phyloP scores from a whole-genome alignment of 73 alveolate genomes.

The Blepharisma stoltei region DNA sequence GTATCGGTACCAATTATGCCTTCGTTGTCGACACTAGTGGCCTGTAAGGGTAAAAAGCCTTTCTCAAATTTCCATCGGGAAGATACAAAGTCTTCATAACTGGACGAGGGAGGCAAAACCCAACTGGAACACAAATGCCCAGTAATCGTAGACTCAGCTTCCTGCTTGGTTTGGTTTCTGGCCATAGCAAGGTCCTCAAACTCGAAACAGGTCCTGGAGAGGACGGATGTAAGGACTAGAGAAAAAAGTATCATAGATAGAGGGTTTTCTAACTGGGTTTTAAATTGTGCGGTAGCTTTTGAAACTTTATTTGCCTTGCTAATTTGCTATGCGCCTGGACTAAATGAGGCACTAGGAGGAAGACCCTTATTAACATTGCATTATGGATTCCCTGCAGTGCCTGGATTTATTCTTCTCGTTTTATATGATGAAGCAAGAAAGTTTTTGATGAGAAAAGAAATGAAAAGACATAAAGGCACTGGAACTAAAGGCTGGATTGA shows the following conservation, averaged over 20 bases:
- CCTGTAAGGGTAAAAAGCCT: too few species aligned
- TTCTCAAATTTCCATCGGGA: too few species aligned
- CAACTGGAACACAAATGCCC: too few species aligned
- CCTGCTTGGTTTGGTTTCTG: too few species aligned
- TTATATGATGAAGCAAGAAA: constrained; percentile 74
- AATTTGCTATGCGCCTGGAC: constrained; percentile 48
- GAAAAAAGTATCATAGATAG: constrained; percentile 24
- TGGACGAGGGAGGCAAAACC: too few species aligned
- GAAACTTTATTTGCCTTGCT: constrained; percentile 50
- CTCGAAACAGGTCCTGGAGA: too few species aligned
- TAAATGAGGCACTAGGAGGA: constrained; percentile 63
- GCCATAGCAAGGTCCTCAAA: too few species aligned
- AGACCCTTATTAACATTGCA: constrained; percentile 63
- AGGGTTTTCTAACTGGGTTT: neutral
- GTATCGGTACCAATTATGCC: too few species aligned
- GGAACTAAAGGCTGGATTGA: constrained; percentile 30
- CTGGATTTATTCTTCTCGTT: constrained; percentile 52
- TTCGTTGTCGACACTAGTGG: too few species aligned
- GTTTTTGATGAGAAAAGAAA: constrained; percentile 45
- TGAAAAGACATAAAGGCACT: neutral
- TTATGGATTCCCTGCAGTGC: constrained; percentile 69
- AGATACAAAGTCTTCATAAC: too few species aligned
- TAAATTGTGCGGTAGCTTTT: constrained; percentile 19
- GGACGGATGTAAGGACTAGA: too few species aligned
- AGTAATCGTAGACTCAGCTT: too few species aligned